Conservation (phyloP, 441 rosid species). For the Corymbia calophylla region DNA sequence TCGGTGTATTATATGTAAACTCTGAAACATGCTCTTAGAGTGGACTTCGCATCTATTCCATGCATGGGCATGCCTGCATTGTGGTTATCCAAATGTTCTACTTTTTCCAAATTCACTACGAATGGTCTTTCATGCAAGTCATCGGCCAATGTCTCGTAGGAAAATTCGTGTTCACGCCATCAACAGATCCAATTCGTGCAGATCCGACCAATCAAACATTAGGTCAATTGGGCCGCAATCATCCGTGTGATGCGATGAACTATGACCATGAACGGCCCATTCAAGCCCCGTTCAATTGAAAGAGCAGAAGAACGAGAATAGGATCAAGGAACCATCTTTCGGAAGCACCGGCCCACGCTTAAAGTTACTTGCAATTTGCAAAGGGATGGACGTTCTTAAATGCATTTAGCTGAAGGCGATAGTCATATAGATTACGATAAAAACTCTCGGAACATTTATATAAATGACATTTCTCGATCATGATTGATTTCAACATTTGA, state of each 20-base stretch:
- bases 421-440: background rate
- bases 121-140: background rate
- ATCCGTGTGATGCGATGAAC: background rate
- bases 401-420: background rate
- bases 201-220: background rate
- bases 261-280: background rate
- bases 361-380: background rate
- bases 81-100: background rate
- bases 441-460: background rate
- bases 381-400: background rate
- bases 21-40: too few species aligned
- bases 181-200: background rate
- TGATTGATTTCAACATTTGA: background rate
- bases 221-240: background rate
- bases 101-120: background rate
- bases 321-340: background rate
- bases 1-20: background rate
- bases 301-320: background rate
- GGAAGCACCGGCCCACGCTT: background rate
- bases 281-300: background rate
- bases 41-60: too few species aligned
- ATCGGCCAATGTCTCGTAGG: background rate
- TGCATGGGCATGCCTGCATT: rapidly evolving
- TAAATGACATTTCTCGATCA: background rate
- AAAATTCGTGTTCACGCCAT: background rate